A percentile compares a stretch with the other conserved stretches of the same genome.
Conservation (phyloP, 306 rosid species). For the Lotus japonicus region DNA sequence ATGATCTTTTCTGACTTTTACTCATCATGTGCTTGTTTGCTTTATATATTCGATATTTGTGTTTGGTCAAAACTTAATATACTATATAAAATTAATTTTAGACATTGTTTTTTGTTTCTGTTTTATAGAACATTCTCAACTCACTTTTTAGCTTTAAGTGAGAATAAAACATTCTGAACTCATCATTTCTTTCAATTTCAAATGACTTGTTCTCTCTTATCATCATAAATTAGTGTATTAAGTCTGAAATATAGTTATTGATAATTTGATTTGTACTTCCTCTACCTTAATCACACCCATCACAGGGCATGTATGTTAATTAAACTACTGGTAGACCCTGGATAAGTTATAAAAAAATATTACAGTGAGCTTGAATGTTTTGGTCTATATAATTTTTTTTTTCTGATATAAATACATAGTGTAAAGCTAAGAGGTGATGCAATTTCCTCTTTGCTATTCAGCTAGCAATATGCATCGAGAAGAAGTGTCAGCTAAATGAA, state of each 20-base stretch:
- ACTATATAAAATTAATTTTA: too few relatives aligned
- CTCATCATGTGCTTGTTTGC: slow-evolving; percentile 4
- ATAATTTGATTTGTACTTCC: slow-evolving; percentile 17
- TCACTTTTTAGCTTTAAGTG: not conserved
- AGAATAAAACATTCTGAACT: not conserved
- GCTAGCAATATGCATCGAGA: slow-evolving; percentile 93
- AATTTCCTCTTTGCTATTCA: slow-evolving; percentile 33
- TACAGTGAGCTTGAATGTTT: slow-evolving; percentile 18
- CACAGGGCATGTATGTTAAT: not conserved
- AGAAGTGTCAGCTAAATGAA: slow-evolving; percentile 56
- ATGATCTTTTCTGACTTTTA: slow-evolving; percentile 9
- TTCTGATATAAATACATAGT: not conserved
- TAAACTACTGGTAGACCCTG: not conserved
- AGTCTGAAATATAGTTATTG: not conserved
- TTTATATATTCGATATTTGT: not conserved
- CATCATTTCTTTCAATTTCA: not conserved
- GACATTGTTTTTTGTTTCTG: not conserved
- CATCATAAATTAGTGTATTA: not conserved
- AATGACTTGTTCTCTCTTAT: not conserved
- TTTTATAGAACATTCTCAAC: slow-evolving; percentile 6
- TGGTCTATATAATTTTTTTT: not conserved
- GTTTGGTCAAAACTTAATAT: not conserved
- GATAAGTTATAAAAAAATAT: not conserved
- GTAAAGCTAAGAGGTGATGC: slow-evolving; percentile 13
- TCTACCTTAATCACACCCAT: not conserved